phyloP scores from a whole-genome alignment of 2,329 filamentous ascomycete genomes.

The Cercospora sesami region DNA sequence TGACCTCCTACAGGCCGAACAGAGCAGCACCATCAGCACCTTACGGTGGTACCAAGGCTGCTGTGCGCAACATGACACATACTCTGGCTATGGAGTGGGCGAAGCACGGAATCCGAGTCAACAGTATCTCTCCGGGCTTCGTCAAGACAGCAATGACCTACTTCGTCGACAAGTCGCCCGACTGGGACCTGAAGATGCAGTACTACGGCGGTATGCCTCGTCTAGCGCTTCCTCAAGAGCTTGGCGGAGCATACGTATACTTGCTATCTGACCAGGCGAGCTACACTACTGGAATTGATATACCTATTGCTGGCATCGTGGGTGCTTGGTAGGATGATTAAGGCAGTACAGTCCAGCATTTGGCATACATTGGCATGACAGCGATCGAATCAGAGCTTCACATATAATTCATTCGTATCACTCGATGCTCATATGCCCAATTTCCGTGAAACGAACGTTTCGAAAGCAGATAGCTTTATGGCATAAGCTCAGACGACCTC shows the following conservation, averaged over 20 bases:
- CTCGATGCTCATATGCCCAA: background rate
- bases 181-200: conserved; percentile 55
- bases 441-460: background rate
- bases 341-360: background rate
- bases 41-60: conserved; percentile 47
- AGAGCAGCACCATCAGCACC: conserved; percentile 38
- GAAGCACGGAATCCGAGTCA: conserved; percentile 39
- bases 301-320: conserved; percentile 48
- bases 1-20: conserved; percentile 52
- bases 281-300: conserved; percentile 53
- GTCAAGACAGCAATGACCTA: conserved; percentile 50
- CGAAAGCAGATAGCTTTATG: background rate
- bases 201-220: conserved; percentile 58
- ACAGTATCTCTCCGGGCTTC: conserved; percentile 38
- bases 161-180: conserved; percentile 51
- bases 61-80: conserved; percentile 46
- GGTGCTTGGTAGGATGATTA: conserved; percentile 20
- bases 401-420: background rate
- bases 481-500: background rate
- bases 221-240: conserved; percentile 53
- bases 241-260: conserved; percentile 54
- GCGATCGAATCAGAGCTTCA: background rate
- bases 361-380: background rate
- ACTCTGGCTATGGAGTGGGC: conserved; percentile 42
- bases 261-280: conserved; percentile 50